Evolutionary conservation across 371 early-diverging fungal genomes (phyloP).

Genomic region (Mycotypha africana): DNA sequence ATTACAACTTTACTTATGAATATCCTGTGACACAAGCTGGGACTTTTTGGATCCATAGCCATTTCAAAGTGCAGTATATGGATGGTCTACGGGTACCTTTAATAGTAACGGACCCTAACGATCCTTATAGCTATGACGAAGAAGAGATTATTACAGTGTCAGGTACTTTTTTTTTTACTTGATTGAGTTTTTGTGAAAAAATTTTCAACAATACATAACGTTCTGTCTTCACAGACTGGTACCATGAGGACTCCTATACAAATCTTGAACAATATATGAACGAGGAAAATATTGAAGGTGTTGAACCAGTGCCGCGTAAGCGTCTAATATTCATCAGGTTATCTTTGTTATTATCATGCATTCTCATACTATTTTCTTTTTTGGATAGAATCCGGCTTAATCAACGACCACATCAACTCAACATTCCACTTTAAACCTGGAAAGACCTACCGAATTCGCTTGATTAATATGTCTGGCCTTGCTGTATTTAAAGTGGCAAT

Average conservation of each 20-base stretch:
- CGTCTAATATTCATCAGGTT: slow-evolving; percentile 4
- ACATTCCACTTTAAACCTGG: slow-evolving; percentile 18
- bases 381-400: slow-evolving; percentile 39
- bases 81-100: slow-evolving; percentile 76
- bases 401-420: slow-evolving; percentile 32
- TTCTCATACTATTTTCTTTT: too few relatives aligned
- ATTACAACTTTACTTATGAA: slow-evolving; percentile 53
- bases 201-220: too few relatives aligned
- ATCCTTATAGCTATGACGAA: slow-evolving; percentile 58
- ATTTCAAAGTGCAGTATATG: slow-evolving; percentile 60
- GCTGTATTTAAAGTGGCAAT: slow-evolving; percentile 62
- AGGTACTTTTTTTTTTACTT: slow-evolving; percentile 11
- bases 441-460: slow-evolving; percentile 28
- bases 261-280: slow-evolving; percentile 40
- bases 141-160: slow-evolving; percentile 56
- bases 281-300: slow-evolving; percentile 48
- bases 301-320: slow-evolving; percentile 54
- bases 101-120: slow-evolving; percentile 52
- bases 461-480: slow-evolving; percentile 64
- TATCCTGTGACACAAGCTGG: slow-evolving; percentile 38
- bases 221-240: slow-evolving; percentile 50
- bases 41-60: slow-evolving; percentile 24
- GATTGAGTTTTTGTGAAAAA: background rate
- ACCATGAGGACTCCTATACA: slow-evolving; percentile 39
- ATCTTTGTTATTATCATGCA: slow-evolving; percentile 16